phyloP scores from a whole-genome alignment of 2,329 filamentous ascomycete genomes.

The Colletotrichum tamarilloi region DNA sequence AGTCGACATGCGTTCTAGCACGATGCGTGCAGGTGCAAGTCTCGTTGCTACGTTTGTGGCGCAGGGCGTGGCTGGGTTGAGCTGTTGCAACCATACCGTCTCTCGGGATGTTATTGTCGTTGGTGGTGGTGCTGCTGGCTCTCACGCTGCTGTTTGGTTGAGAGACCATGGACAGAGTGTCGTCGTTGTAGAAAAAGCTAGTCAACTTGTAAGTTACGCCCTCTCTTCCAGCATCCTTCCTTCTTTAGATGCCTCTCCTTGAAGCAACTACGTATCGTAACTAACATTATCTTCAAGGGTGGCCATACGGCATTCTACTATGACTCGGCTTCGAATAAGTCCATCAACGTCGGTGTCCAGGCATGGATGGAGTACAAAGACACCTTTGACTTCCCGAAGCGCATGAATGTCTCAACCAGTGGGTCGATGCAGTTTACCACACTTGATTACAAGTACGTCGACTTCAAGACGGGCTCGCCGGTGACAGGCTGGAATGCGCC shows the following conservation, averaged over 20 bases:
- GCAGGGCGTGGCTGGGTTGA: neutral
- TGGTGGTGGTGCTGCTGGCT: slow-evolving; percentile 54
- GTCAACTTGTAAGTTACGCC: slow-evolving; percentile 41
- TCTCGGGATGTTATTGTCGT: slow-evolving; percentile 46
- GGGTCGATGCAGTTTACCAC: slow-evolving; percentile 41
- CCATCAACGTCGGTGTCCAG: slow-evolving; percentile 39
- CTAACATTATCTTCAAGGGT: slow-evolving; percentile 37
- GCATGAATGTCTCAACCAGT: slow-evolving; percentile 45
- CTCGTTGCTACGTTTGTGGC: neutral
- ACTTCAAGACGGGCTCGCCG: slow-evolving; percentile 49
- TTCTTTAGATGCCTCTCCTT: neutral
- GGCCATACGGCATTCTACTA: slow-evolving; percentile 46
- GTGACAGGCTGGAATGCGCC: slow-evolving; percentile 42
- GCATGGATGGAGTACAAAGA: slow-evolving; percentile 45
- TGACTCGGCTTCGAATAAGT: slow-evolving; percentile 41
- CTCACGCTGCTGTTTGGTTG: slow-evolving; percentile 52
- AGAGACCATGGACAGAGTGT: slow-evolving; percentile 49
- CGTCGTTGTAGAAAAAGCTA: slow-evolving; percentile 51
- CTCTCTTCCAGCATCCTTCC: neutral
- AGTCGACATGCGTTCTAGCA: slow-evolving; percentile 3
- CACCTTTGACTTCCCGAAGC: slow-evolving; percentile 44
- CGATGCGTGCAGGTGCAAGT: neutral
- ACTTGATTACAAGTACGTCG: slow-evolving; percentile 41
- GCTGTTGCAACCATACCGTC: slow-evolving; percentile 20
- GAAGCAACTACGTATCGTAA: neutral